phyloP scores from a whole-genome alignment of 805 yeast genomes.

The Jamesozyma lodderae region DNA sequence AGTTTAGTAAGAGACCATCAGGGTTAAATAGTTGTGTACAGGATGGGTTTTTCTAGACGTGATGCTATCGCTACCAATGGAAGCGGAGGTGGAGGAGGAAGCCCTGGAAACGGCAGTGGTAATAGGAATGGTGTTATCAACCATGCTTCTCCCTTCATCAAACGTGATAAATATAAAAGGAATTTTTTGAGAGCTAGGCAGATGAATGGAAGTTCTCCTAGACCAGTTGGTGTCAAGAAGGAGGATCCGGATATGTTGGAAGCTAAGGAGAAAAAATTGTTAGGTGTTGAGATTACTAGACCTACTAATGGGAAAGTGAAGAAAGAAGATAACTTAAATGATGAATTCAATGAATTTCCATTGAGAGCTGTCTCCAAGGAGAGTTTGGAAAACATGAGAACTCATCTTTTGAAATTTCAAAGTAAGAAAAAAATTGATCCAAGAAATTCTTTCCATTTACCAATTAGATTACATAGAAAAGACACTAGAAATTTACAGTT shows the following conservation, averaged over 20 bases:
- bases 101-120: conserved; percentile 6
- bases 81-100: conserved; percentile 9
- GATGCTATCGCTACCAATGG: conserved; percentile 4
- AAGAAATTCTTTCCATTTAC: conserved; percentile 58
- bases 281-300: conserved; percentile 13
- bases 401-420: conserved; percentile 76
- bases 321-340: conserved; percentile 6
- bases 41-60: conserved; percentile 6
- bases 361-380: conserved; percentile 64
- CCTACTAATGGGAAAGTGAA: conserved; percentile 1
- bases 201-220: conserved; percentile 4
- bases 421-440: conserved; percentile 67
- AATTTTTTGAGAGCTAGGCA: conserved; percentile 26
- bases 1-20: no score
- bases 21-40: no score
- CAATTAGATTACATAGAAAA: conserved; percentile 82
- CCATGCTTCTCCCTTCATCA: conserved; percentile 30
- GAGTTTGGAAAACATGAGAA: conserved; percentile 64
- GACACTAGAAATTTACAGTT: conserved; percentile 89
- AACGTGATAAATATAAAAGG: conserved; percentile 30
- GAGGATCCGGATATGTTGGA: conserved; percentile 27
- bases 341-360: conserved; percentile 32
- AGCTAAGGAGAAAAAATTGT: conserved; percentile 19
- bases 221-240: conserved; percentile 18
- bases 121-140: conserved; percentile 6